Evolutionary conservation across 2,329 filamentous ascomycete species (phyloP).

Genomic region (Chrysoporthe austroafricana): DNA sequence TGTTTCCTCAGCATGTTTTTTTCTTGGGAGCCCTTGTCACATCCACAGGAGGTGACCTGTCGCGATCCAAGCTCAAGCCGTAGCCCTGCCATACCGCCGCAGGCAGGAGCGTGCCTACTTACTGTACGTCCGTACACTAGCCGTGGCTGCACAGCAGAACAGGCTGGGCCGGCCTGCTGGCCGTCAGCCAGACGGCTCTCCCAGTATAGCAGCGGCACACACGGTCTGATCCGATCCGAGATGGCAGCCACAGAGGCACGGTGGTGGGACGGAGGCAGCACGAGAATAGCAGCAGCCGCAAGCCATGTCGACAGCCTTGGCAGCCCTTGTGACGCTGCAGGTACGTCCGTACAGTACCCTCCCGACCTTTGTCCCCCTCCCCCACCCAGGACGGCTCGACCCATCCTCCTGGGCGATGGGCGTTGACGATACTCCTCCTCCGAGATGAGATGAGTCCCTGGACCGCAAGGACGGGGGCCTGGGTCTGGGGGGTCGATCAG

Average conservation of each 20-base stretch:
- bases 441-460: background rate
- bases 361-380: background rate
- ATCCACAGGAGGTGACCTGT: slow-evolving; percentile 17
- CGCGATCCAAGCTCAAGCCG: slow-evolving; percentile 10
- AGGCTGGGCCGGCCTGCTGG: slow-evolving; percentile 7
- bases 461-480: no score
- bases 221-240: background rate
- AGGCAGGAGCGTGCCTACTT: no score
- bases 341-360: background rate
- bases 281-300: slow-evolving; percentile 25
- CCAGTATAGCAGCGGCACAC: background rate
- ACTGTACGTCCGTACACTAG: background rate
- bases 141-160: background rate
- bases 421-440: no score
- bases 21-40: slow-evolving; percentile 11
- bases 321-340: background rate
- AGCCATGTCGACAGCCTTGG: slow-evolving; percentile 12
- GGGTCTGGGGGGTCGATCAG: background rate
- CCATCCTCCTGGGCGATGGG: no score
- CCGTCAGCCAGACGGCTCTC: slow-evolving; percentile 11
- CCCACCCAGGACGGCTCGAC: no score
- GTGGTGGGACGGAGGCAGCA: background rate
- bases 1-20: slow-evolving; percentile 24
- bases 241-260: background rate
- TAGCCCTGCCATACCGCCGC: slow-evolving; percentile 4